A percentile compares a stretch with the other conserved stretches of the same genome.
phyloP scores from a whole-genome alignment of 306 rosid species.

The Neltuma alba region DNA sequence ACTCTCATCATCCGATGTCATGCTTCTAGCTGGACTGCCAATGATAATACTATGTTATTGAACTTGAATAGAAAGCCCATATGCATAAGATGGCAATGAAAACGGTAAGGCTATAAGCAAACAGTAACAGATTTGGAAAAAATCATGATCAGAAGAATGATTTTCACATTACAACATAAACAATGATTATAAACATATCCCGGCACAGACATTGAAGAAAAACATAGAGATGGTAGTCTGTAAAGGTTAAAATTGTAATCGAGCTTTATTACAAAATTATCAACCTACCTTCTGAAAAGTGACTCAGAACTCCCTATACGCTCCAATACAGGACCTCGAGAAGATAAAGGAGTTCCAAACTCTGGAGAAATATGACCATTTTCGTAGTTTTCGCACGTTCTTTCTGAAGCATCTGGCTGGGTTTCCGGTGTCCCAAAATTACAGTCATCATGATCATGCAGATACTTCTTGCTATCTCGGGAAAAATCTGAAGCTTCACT shows the following conservation, averaged over 20 bases:
- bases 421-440: conserved; percentile 54
- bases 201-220: conserved; percentile 21
- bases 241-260: conserved; percentile 23
- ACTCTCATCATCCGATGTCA: conserved; percentile 79
- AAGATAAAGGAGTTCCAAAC: conserved; percentile 45
- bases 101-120: conserved; percentile 4
- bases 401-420: conserved; percentile 46
- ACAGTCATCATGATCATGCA: conserved; percentile 41
- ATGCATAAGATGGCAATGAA: conserved; percentile 12
- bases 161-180: conserved; percentile 23
- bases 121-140: conserved; percentile 19
- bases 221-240: conserved; percentile 2
- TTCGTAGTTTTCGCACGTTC: conserved; percentile 52
- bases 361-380: conserved; percentile 61
- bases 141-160: conserved; percentile 2
- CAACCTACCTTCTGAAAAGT: conserved; percentile 70
- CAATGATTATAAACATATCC: conserved; percentile 21
- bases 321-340: conserved; percentile 50
- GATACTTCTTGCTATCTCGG: conserved; percentile 59
- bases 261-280: conserved; percentile 11
- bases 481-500: conserved; percentile 70
- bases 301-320: conserved; percentile 75
- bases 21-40: conserved; percentile 98
- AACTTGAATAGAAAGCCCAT: conserved; percentile 30
- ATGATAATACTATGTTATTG: conserved; percentile 54